Evolutionary conservation across 148 eudicot genomes (phyloP).

Genomic region (Suaeda aralocaspica): DNA sequence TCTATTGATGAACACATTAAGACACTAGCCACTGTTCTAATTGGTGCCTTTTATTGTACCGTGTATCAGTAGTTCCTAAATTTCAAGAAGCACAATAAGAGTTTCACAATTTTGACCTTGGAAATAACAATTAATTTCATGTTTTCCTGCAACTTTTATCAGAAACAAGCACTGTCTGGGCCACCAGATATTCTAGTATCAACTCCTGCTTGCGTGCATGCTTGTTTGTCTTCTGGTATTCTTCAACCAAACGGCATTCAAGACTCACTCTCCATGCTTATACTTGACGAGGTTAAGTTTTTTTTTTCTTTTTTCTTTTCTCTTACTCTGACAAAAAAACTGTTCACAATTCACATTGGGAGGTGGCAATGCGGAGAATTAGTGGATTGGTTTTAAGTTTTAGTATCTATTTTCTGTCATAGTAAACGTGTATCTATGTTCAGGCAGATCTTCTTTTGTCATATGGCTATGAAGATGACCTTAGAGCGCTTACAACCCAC

Average conservation of each 20-base stretch:
- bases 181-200: constrained; percentile 83
- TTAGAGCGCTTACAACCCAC: constrained; percentile 68
- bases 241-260: constrained; percentile 63
- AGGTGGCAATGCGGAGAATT: neutral
- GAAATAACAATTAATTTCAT: neutral
- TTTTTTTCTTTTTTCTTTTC: constrained; percentile 8
- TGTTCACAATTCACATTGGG: too few species aligned
- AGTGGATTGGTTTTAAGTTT: neutral
- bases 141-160: neutral
- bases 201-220: constrained; percentile 75
- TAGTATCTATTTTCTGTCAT: neutral
- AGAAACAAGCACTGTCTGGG: constrained; percentile 72
- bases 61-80: too few species aligned
- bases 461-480: constrained; percentile 85
- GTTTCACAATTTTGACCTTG: neutral
- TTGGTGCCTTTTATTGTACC: too few species aligned
- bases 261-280: constrained; percentile 78
- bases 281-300: constrained; percentile 76
- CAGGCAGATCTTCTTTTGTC: constrained; percentile 98
- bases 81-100: neutral
- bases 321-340: neutral
- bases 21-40: too few species aligned
- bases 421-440: constrained; percentile 18
- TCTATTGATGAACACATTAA: too few species aligned
- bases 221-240: constrained; percentile 50